phyloP scores from a whole-genome alignment of 2,329 filamentous ascomycete genomes.

The Xylaria hypoxylon region DNA sequence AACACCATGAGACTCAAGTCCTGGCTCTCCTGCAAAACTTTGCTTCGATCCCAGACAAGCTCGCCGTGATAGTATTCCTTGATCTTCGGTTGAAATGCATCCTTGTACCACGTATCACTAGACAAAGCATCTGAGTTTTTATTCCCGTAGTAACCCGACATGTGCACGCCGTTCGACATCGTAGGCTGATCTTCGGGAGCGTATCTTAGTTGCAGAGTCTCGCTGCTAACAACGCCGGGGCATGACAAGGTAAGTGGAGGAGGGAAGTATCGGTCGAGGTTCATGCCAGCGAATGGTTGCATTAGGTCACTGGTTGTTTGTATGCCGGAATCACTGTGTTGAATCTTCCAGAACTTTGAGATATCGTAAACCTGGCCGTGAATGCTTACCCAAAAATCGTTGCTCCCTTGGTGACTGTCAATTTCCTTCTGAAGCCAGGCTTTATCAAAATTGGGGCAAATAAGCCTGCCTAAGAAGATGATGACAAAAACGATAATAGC shows the following conservation, averaged over 20 bases:
- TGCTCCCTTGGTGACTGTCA: slow-evolving; percentile 72
- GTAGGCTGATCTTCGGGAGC: slow-evolving; percentile 62
- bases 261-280: slow-evolving; percentile 87
- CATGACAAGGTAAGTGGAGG: slow-evolving; percentile 81
- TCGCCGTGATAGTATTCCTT: slow-evolving; percentile 88
- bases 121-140: slow-evolving; percentile 69
- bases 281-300: slow-evolving; percentile 80
- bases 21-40: slow-evolving; percentile 73
- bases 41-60: slow-evolving; percentile 75
- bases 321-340: slow-evolving; percentile 81
- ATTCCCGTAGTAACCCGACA: slow-evolving; percentile 71
- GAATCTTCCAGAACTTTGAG: slow-evolving; percentile 83
- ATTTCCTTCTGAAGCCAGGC: slow-evolving; percentile 83
- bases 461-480: slow-evolving; percentile 81
- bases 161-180: slow-evolving; percentile 71
- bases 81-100: slow-evolving; percentile 80
- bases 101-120: slow-evolving; percentile 79
- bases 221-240: slow-evolving; percentile 73
- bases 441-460: slow-evolving; percentile 93
- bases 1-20: slow-evolving; percentile 81
- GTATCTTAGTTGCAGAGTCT: slow-evolving; percentile 63
- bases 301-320: slow-evolving; percentile 74
- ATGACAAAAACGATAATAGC: slow-evolving; percentile 91
- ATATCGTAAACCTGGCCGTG: slow-evolving; percentile 93
- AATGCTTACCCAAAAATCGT: slow-evolving; percentile 88